Evolutionary conservation across 441 rosid species (phyloP).

Genomic region (Brassica hybrid): DNA sequence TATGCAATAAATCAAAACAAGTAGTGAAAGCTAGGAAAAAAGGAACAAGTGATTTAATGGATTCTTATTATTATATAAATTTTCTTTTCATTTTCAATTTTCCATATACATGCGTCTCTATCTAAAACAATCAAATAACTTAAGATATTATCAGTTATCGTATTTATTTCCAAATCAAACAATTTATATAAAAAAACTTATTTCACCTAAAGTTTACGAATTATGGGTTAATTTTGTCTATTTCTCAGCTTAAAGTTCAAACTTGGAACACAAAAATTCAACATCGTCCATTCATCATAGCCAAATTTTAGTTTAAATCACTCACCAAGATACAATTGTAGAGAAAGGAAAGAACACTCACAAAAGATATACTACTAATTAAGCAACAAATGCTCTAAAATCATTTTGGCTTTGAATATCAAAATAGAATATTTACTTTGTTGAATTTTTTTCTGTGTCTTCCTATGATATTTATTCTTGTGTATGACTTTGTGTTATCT

Average conservation of each 20-base stretch:
- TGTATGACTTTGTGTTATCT: too few relatives aligned
- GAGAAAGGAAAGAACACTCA: too few relatives aligned
- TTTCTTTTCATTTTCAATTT: not conserved
- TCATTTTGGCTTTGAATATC: too few relatives aligned
- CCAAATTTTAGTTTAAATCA: slow-evolving; percentile 10
- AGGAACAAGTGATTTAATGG: not conserved
- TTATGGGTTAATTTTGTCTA: not conserved
- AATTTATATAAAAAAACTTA: not conserved
- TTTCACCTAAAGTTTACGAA: not conserved
- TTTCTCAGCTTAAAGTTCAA: not conserved
- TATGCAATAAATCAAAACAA: too few relatives aligned
- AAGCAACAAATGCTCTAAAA: too few relatives aligned
- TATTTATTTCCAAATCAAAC: not conserved
- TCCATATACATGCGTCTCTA: not conserved
- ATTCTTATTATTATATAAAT: not conserved
- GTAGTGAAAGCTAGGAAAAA: too few relatives aligned
- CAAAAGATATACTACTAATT: too few relatives aligned
- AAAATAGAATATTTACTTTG: too few relatives aligned
- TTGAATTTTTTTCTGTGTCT: too few relatives aligned
- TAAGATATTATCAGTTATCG: not conserved
- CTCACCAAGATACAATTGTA: too few relatives aligned
- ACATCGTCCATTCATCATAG: not conserved
- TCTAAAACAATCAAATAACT: not conserved
- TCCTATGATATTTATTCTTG: too few relatives aligned
- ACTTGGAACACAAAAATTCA: not conserved